Base-by-base conservation (phyloP, 1,284 basidiomycete genomes). In the Sporisorium scitamineum region DNA sequence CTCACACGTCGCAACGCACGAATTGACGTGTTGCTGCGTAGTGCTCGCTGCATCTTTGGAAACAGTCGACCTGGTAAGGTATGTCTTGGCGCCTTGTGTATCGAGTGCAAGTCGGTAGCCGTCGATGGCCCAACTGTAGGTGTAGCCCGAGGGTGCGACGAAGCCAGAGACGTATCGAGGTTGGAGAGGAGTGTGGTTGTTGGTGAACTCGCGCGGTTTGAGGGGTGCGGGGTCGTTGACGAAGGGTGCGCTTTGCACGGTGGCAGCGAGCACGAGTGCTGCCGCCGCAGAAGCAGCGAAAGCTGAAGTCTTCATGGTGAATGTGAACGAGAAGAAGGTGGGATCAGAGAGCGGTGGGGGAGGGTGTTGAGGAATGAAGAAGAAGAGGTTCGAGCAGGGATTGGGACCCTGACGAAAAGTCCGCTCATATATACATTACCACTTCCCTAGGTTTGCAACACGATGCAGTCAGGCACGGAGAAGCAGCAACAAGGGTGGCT, bases 121-220 rank as follows among this genome's bases (percentile, higher is more conserved):
- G 22, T 67, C 63, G 22, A 57, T 44, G 8, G 44, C 70, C 70
- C 70, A 72, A 20, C 41, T 50, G 53, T 72, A 67, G 18, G 32
- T 58, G 52, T 72, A 72, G 29, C 64, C 61, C 1, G 60, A 32
- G 6, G 70, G 70, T 3, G 70, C 70, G 22, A 45, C 39, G 22
- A 72, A 37, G 27, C 63, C 60, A 2, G 26, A 18, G 3, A 72
- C 64, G 34, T 63, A 72, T 1, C 70, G 64, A 3, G 52, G 37
- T 13, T 41, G 16, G 20, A 61, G 39, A n/a, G n/a, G n/a, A n/a
- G n/a, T n/a, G 14, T 37, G 3, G 41, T 18, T 18, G 39, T 48
- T 9, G 11, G 22, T 14, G n/a, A n/a, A n/a, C n/a, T 39, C 37
- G 4, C n/a, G 42, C 14, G 39, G 14, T 27, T n/a, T 18, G 16